Base-by-base conservation (phyloP, 352 stramenopile genomes). In the Globisporangium orthogonon region DNA sequence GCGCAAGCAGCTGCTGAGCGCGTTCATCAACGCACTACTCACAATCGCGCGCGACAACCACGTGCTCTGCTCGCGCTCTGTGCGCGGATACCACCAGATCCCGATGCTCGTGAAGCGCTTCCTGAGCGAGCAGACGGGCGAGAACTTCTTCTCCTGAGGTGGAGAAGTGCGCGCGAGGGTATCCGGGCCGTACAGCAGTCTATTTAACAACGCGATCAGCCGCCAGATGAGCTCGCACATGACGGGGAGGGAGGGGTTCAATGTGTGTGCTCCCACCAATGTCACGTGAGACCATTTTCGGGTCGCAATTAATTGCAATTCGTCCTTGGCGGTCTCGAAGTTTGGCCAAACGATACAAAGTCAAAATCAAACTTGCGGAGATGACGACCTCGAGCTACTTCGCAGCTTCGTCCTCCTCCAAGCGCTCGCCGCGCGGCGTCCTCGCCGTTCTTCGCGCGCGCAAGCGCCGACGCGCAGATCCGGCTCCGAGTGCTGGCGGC, bases 1-100 rank as follows among this genome's bases (percentile, higher is more conserved):
- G 51, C 72, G 72, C 41, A 78, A 78, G 54, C n/a, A 23, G 17
- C 74, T 82, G 18, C 50, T 82, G 17, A 66, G 67, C 54, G 39
- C 46, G 2, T 82, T 82, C 40, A 73, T 82, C 61, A 77, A 77
- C 44, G 70, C 73, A 5, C 62, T 82, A n/a, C 54, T 82, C 28
- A 55, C 56, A 10, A 50, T 60, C 4, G 45, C 54, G 33, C 65
- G 72, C 15, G 62, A 74, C 13, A 57, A 52, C 52, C 69, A 78
- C 54, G 54, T 51, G 33, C 43, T 51, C 18, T 82, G 73, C 58
- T 54, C 58, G 49, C 58, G 70, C 15, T 67, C 73, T 1, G 39
- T 74, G 50, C 62, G 64, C 9, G 73, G 73, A 28, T 78, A 73
- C 48, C 73, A 82, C 57, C 67, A 74, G 41, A 74, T 82, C 52